Percentiles rank a stretch among this genome's conserved stretches.
Evolutionary conservation across 257 asterid species (phyloP).

Genomic region (Solanum chiquidenum): DNA sequence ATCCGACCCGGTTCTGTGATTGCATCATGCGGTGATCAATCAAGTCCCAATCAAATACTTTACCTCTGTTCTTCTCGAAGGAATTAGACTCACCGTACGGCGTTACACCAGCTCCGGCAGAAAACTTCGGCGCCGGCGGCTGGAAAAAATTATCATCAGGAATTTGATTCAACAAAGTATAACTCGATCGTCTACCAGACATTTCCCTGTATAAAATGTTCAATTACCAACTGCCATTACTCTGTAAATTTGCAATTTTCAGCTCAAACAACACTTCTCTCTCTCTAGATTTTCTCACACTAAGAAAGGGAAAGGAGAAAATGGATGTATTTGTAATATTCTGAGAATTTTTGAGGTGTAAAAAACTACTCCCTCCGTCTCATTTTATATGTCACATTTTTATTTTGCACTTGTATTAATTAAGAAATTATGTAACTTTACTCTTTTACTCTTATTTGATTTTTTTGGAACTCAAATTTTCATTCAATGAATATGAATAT

Average conservation of each 20-base stretch:
- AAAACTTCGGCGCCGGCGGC: constrained; percentile 29
- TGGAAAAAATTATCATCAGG: constrained; percentile 41
- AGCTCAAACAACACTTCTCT: background rate
- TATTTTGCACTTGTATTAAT: no score
- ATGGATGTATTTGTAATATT: constrained; percentile 12
- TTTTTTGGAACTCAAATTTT: no score
- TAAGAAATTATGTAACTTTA: no score
- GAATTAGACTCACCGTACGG: constrained; percentile 29
- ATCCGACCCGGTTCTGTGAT: constrained; percentile 46
- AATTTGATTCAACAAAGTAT: constrained; percentile 48
- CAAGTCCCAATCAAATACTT: constrained; percentile 53
- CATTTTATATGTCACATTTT: no score
- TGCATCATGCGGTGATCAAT: constrained; percentile 50
- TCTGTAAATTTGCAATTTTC: background rate
- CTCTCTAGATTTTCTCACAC: constrained; percentile 13
- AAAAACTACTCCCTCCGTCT: background rate
- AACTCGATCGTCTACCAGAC: constrained; percentile 70
- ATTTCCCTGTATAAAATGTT: constrained; percentile 29
- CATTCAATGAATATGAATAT: no score
- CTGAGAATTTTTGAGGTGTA: background rate
- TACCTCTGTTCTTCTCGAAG: constrained; percentile 41
- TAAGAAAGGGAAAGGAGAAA: constrained; percentile 12
- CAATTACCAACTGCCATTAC: constrained; percentile 28
- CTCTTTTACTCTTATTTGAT: no score
- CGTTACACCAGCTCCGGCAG: constrained; percentile 22